phyloP scores from a whole-genome alignment of 305 asterid species.

The Fraxinus dipetala region DNA sequence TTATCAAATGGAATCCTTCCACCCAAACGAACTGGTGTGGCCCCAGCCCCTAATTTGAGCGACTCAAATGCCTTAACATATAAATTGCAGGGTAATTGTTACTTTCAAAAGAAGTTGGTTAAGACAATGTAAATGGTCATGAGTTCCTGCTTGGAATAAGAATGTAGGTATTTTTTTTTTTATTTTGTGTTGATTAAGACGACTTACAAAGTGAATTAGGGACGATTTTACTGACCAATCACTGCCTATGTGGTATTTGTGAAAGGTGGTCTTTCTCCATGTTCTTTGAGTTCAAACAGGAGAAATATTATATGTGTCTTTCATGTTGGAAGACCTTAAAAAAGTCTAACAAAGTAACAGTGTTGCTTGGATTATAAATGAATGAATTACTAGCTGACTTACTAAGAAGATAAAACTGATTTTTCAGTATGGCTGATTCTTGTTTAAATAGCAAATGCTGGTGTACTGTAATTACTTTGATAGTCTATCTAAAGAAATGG shows the following conservation, averaged over 20 bases:
- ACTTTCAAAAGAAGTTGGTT: not conserved
- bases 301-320: not conserved
- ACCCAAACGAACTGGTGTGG: not conserved
- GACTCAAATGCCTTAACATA: not conserved
- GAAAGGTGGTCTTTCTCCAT: not conserved
- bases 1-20: not conserved
- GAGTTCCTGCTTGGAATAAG: not conserved
- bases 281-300: not conserved
- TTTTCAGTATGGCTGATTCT: not conserved
- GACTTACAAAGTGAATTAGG: not conserved
- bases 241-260: not conserved
- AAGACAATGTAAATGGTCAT: not conserved
- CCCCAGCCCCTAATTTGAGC: not conserved
- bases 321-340: not conserved
- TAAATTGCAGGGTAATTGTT: not conserved
- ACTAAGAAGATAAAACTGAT: not conserved
- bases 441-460: not conserved
- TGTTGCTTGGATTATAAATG: not conserved
- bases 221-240: not conserved
- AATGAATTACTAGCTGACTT: not conserved
- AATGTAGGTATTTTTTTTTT: not conserved
- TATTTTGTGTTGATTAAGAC: not conserved
- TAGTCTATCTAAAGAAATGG: not conserved
- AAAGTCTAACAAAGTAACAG: not conserved
- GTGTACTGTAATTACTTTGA: not conserved